Evolutionary conservation across 805 yeast genomes (phyloP).

Genomic region (Ogataea neopini): DNA sequence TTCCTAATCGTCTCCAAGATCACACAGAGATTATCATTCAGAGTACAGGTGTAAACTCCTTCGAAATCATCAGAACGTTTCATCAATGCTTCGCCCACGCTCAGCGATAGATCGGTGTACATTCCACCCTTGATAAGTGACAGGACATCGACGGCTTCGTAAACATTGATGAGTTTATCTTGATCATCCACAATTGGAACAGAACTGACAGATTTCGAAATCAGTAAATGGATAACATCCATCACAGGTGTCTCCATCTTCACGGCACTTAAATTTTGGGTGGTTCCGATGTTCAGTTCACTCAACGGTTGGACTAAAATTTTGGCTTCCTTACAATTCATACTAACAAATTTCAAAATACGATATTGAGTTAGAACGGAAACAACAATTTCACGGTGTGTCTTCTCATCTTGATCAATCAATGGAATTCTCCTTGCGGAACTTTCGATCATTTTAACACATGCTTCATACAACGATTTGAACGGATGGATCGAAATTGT

Average conservation of each 20-base stretch:
- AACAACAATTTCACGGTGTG: constrained; percentile 91
- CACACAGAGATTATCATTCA: constrained; percentile 80
- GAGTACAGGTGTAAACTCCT: constrained; percentile 95
- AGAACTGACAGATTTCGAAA: constrained; percentile 81
- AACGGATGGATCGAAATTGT: constrained; percentile 89
- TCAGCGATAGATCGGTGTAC: constrained; percentile 82
- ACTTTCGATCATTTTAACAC: constrained; percentile 84
- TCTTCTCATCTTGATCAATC: constrained; percentile 90
- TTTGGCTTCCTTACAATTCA: constrained; percentile 93
- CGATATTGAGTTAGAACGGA: constrained; percentile 95
- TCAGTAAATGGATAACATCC: constrained; percentile 83
- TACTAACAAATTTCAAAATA: constrained; percentile 90
- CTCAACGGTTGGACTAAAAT: constrained; percentile 74
- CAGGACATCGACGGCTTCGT: constrained; percentile 93
- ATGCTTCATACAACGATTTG: constrained; percentile 86
- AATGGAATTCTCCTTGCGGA: constrained; percentile 92
- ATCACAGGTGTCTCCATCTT: constrained; percentile 90
- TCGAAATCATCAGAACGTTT: constrained; percentile 94
- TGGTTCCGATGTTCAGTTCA: constrained; percentile 65
- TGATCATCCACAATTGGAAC: constrained; percentile 85
- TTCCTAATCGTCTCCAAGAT: constrained; percentile 92
- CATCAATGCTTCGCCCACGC: constrained; percentile 95
- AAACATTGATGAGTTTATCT: constrained; percentile 74
- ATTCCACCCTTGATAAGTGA: constrained; percentile 93
- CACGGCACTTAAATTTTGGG: constrained; percentile 65